These are phyloP conservation scores for Dryadomyces quercivorus DNA, from an alignment of 2,329 filamentous ascomycete species.

Conservation along the genomic window DNA sequence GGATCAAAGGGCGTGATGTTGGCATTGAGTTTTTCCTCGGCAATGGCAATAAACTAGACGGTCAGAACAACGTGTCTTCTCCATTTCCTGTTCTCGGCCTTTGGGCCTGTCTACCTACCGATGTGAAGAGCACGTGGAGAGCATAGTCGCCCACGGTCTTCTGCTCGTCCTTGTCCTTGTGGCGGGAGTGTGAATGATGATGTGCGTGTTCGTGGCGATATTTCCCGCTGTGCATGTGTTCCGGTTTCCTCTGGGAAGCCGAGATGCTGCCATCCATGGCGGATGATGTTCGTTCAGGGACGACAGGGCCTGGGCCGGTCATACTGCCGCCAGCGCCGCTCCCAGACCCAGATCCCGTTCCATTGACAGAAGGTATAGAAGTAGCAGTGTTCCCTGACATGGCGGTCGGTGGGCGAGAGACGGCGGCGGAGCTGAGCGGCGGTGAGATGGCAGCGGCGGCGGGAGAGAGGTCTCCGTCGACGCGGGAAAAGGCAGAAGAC, in stretches of 20 bases:
- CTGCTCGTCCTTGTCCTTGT: conserved; percentile 54
- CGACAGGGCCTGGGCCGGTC: conserved; percentile 10
- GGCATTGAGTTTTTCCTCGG: conserved; percentile 90
- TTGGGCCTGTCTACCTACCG: conserved; percentile 49
- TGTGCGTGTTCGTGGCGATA: conserved; percentile 60
- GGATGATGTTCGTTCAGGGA: conserved; percentile 34
- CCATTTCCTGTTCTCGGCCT: neutral
- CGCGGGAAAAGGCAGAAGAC: conserved; percentile 24
- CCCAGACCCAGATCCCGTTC: neutral
- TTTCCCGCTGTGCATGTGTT: conserved; percentile 52
- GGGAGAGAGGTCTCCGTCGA: conserved; percentile 27
- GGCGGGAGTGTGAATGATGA: conserved; percentile 63
- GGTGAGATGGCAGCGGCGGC: conserved; percentile 10
- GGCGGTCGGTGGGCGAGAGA: conserved; percentile 29
- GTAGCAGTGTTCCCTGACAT: conserved; percentile 21
- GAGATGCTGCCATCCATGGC: conserved; percentile 30
- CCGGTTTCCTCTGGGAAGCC: conserved; percentile 38
- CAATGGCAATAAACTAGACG: conserved; percentile 72
- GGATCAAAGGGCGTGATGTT: conserved; percentile 72
- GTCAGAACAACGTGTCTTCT: neutral
- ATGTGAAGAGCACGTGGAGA: conserved; percentile 89
- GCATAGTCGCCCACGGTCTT: conserved; percentile 98
- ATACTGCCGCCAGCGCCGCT: neutral
- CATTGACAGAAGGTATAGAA: no score
- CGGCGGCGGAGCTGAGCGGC: neutral